A percentile compares a stretch with the other conserved stretches of the same genome.
Evolutionary conservation across 2,329 filamentous ascomycete genomes (phyloP).

Genomic region (Grosmannia clavigera): DNA sequence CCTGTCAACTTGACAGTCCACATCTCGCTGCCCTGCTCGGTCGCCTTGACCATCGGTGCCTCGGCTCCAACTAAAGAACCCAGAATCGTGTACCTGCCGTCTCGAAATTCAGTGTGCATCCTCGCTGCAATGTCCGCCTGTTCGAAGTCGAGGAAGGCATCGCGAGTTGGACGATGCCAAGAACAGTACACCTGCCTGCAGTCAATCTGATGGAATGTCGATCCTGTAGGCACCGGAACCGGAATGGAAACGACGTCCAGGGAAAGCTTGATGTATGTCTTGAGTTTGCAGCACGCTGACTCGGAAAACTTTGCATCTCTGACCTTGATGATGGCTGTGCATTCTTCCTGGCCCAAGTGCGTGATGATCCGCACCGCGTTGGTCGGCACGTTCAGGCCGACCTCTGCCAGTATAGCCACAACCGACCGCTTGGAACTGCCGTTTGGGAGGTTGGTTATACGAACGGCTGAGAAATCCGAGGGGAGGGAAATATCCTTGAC

Average conservation of each 20-base stretch:
- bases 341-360: not conserved
- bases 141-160: slow-evolving; percentile 19
- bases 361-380: not conserved
- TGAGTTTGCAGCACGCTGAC: slow-evolving; percentile 1
- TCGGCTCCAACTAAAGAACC: not conserved
- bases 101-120: slow-evolving; percentile 11
- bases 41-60: slow-evolving; percentile 9
- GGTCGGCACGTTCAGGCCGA: not conserved
- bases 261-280: not conserved
- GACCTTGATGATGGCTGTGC: slow-evolving; percentile 14
- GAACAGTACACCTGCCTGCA: slow-evolving; percentile 22
- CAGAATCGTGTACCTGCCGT: slow-evolving; percentile 14
- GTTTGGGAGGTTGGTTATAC: slow-evolving; percentile 18
- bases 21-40: not conserved
- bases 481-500: slow-evolving; percentile 18
- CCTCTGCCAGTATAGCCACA: slow-evolving; percentile 9
- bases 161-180: slow-evolving; percentile 21
- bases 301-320: slow-evolving; percentile 18
- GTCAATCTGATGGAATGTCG: slow-evolving; percentile 19
- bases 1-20: slow-evolving; percentile 17
- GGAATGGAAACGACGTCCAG: not conserved
- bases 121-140: slow-evolving; percentile 10
- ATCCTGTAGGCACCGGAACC: slow-evolving; percentile 3
- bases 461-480: slow-evolving; percentile 25
- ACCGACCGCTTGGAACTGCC: slow-evolving; percentile 13